Conservation (phyloP, 495 filamentous ascomycete species). For the Aspergillus incahuasiensis region DNA sequence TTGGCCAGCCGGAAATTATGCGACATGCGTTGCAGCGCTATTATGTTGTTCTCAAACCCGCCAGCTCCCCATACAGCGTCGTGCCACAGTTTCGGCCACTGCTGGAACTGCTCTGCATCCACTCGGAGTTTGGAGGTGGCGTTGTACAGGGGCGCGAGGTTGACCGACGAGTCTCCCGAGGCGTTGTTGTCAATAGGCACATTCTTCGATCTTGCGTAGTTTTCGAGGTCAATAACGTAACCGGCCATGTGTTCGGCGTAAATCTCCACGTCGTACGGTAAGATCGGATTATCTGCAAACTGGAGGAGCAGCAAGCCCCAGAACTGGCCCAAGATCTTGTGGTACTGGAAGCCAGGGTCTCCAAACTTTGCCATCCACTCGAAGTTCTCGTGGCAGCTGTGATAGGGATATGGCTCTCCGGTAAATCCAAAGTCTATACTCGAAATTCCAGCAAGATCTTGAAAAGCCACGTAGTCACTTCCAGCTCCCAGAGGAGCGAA, state of each 20-base stretch:
- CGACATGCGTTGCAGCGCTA: slow-evolving; percentile 58
- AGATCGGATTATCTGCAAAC: slow-evolving; percentile 68
- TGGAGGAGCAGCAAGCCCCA: slow-evolving; percentile 82
- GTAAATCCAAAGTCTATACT: slow-evolving; percentile 82
- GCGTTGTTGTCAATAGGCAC: slow-evolving; percentile 32
- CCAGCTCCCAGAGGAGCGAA: slow-evolving; percentile 67
- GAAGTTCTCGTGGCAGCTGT: slow-evolving; percentile 85
- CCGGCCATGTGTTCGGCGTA: slow-evolving; percentile 60
- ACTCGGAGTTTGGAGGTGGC: slow-evolving; percentile 56
- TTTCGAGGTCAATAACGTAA: slow-evolving; percentile 63
- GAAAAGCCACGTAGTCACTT: slow-evolving; percentile 90
- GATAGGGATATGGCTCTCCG: slow-evolving; percentile 64
- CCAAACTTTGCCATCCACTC: slow-evolving; percentile 76
- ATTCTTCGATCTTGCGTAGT: slow-evolving; percentile 56
- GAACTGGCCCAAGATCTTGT: slow-evolving; percentile 72
- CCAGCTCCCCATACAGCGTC: slow-evolving; percentile 56
- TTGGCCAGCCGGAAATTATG: slow-evolving; percentile 68
- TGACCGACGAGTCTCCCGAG: slow-evolving; percentile 31
- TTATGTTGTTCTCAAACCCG: slow-evolving; percentile 63
- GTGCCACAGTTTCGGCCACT: slow-evolving; percentile 72
- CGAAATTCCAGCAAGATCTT: slow-evolving; percentile 87
- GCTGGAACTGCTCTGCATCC: slow-evolving; percentile 60
- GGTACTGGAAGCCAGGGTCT: slow-evolving; percentile 80
- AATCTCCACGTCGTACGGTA: slow-evolving; percentile 78
- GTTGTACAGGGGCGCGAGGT: slow-evolving; percentile 54